Base-by-base conservation (phyloP, 2,329 filamentous ascomycete genomes). In the Aspergillus oerlinghausenensis region DNA sequence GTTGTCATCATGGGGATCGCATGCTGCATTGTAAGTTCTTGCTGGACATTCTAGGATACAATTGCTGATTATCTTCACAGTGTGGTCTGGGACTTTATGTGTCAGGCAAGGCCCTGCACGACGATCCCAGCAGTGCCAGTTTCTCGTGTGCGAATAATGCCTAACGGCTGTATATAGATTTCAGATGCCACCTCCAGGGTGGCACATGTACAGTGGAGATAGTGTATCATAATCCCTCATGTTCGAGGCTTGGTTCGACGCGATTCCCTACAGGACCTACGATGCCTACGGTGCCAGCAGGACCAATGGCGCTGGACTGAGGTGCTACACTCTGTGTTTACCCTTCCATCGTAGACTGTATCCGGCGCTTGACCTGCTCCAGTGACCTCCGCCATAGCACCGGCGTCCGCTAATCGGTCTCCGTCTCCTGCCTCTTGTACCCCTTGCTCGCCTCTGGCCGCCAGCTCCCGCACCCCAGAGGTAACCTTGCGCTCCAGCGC, bases 61-160 rank as follows among this genome's bases (percentile, higher is more conserved):
- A 8, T 47, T 17, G 23, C 43, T 64, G 52, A 61, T 28, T 21
- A n/a, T 42, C n/a, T 7, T 32, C 4, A 4, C 19, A 68, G 65
- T 68, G 67, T 9, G 66, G 61, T 8, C 54, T 67, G 53, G 67
- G 66, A 48, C 61, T 69, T 1, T 69, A 58, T 43, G 65, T 67
- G 3, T 68, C 67, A 2, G 65, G 63, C 2, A 63, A 61, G 14
- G 65, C 67, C 8, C 67, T 68, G 47, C 67, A 68, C 55, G 52
- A 65, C 6, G 66, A 68, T 52, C 59, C 65, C 14, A 25, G 35
- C 49, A 57, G 57, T n/a, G 55, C 43, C 32, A 63, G 60, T 49
- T 69, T 67, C 60, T 65, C 67, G 8, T 69, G 67, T 45, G 66
- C 65, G 19, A 69, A 67, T 28, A 60, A 56, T 51, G 62, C 56